Conservation (phyloP, 2,329 filamentous ascomycete genomes). For the Ilyonectria sp. region DNA sequence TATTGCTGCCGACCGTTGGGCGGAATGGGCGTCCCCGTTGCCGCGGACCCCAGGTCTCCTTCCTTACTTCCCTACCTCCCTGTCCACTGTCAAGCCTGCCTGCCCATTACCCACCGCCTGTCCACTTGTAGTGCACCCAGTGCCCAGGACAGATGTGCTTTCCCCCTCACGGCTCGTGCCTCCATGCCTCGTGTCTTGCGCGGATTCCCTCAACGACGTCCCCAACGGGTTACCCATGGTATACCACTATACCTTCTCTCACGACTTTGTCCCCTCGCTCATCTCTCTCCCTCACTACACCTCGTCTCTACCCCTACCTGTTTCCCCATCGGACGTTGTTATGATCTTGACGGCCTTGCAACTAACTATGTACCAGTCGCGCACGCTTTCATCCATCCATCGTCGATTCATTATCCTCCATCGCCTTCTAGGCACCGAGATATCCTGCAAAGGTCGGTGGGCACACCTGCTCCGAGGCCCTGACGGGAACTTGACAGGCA, state of each 20-base stretch:
- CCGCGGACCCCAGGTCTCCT: conserved; percentile 20
- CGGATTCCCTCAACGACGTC: conserved; percentile 19
- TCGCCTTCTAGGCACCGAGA: conserved; percentile 27
- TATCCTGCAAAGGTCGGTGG: conserved; percentile 17
- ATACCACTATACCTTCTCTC: conserved; percentile 14
- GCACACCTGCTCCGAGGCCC: conserved; percentile 11
- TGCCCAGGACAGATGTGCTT: conserved; percentile 6
- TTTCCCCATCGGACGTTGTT: conserved; percentile 4
- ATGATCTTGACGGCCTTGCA: conserved; percentile 7
- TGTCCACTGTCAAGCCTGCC: conserved; percentile 15
- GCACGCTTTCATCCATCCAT: conserved; percentile 19
- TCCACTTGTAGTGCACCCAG: conserved; percentile 18
- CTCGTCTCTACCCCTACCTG: neutral
- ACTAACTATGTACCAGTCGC: conserved; percentile 11
- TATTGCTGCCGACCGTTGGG: conserved; percentile 26
- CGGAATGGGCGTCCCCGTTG: conserved; percentile 18
- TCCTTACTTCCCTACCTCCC: conserved; percentile 14
- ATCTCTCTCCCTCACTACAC: conserved; percentile 23
- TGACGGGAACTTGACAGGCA: conserved; percentile 14
- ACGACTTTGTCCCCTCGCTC: conserved; percentile 24
- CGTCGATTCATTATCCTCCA: conserved; percentile 1
- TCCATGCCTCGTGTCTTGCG: conserved; percentile 2
- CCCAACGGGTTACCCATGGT: conserved; percentile 11
- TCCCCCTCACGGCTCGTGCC: conserved; percentile 2
- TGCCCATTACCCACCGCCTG: conserved; percentile 21